Base-by-base conservation (phyloP, 805 yeast species). In the Pichia heedii region DNA sequence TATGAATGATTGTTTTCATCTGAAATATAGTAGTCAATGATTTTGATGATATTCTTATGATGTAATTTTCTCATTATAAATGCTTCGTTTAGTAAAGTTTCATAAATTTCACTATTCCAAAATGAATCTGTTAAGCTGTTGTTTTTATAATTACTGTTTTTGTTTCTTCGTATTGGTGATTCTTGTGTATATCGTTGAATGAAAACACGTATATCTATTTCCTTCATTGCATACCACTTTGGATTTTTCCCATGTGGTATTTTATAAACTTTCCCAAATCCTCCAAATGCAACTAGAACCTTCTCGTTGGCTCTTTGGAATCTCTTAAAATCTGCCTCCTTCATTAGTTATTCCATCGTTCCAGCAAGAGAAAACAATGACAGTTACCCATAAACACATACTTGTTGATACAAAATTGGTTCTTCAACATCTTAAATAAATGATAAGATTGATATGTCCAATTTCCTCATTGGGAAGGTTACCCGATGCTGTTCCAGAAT, bases 191-290 rank as follows among this genome's bases (percentile, higher is more conserved):
- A 40, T 20, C 26, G 19, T 13, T 33, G 24, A 5, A 40, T 24
- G 7, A 41, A 45, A 10, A 29, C 18, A 10, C 41, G 34, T 32
- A 45, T 33, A 34, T 39, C 36, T 15, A 37, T 37, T 20, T 36
- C 32, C 41, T 59, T 61, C 56, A 58, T 49, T 21, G 64, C 64
- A 43, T 35, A 56, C 4, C 48, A 24, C 10, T 45, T 45, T 13
- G 33, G 12, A 18, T 22, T 22, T 8, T 20, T 11, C 8, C 16
- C 11, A 13, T 26, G 6, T 1, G 27, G 36, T 12, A 51, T 55
- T 33, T 57, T 73, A 61, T 81, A 88, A 4, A 90, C 97, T 33
- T 76, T 75, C 1, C 97, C 97, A 58, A 79, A 88, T 0, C 97
- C 97, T 2, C 98, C 98, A 47, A 76, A 76, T 29, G 32, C 32